A percentile compares a stretch with the other conserved stretches of the same genome.
These are phyloP conservation scores for Yamadazyma spencermartinsiae DNA, from an alignment of 1,139 yeast species.

Conservation along the genomic window DNA sequence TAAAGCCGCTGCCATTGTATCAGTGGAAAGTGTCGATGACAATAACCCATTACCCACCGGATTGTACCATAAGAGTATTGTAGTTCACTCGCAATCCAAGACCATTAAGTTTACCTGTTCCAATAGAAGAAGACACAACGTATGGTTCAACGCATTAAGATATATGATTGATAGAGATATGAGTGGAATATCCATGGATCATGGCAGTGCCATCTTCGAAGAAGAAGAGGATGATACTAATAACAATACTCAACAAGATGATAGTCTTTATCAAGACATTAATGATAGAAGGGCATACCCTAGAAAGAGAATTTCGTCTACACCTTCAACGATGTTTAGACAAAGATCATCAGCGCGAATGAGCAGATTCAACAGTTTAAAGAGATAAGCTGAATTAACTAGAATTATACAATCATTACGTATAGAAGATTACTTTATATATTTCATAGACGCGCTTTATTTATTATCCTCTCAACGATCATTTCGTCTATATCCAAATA, in stretches of 20 bases:
- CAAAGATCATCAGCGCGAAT: constrained; percentile 21
- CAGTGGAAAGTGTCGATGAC: constrained; percentile 80
- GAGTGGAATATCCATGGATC: constrained; percentile 57
- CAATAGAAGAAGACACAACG: constrained; percentile 82
- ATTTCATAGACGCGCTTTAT: too few relatives aligned
- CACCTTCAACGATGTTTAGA: constrained; percentile 19
- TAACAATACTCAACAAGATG: constrained; percentile 8
- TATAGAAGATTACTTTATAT: neutral
- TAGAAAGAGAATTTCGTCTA: constrained; percentile 27
- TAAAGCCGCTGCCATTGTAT: constrained; percentile 77
- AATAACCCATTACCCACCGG: constrained; percentile 91
- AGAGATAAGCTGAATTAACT: constrained; percentile 13
- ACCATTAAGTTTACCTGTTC: constrained; percentile 83
- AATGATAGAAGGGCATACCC: constrained; percentile 35
- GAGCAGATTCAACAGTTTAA: constrained; percentile 25
- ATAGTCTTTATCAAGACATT: constrained; percentile 10
- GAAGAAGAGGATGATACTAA: constrained; percentile 19
- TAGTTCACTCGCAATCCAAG: constrained; percentile 70
- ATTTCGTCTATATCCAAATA: neutral
- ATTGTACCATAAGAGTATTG: constrained; percentile 77
- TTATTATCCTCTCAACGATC: too few relatives aligned
- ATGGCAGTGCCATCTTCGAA: constrained; percentile 22
- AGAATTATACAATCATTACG: too few relatives aligned
- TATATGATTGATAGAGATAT: constrained; percentile 71
- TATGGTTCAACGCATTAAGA: constrained; percentile 86